A percentile compares a stretch with the other conserved stretches of the same genome.
Conservation (phyloP, 2,329 filamentous ascomycete genomes). For the Ceratocystis cacaofunesta region DNA sequence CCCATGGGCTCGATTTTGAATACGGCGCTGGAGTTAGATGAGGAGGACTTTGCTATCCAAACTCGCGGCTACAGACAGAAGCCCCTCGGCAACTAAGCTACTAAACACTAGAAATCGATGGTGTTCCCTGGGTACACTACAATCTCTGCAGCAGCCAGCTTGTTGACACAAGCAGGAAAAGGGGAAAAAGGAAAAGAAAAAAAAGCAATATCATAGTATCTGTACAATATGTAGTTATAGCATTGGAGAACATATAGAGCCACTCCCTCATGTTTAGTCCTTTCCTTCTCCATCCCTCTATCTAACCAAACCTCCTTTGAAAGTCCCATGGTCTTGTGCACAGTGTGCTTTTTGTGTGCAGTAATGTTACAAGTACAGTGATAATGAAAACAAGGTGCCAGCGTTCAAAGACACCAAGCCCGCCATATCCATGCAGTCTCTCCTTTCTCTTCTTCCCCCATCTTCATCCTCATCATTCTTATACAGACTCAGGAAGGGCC, state of each 20-base stretch:
- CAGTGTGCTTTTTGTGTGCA: neutral
- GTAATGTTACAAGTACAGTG: slow-evolving; percentile 16
- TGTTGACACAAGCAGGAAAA: too few relatives aligned
- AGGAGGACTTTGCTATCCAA: slow-evolving; percentile 27
- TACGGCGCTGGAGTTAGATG: slow-evolving; percentile 25
- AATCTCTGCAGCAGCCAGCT: neutral
- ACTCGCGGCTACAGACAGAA: slow-evolving; percentile 40
- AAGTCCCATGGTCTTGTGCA: slow-evolving; percentile 5
- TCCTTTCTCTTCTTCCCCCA: slow-evolving; percentile 21
- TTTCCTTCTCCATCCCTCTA: neutral
- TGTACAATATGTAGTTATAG: slow-evolving; percentile 12
- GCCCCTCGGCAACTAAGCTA: slow-evolving; percentile 9
- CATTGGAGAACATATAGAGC: slow-evolving; percentile 10
- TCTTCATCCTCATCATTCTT: slow-evolving; percentile 14
- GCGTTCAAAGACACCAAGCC: neutral
- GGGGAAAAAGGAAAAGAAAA: too few relatives aligned
- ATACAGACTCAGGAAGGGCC: slow-evolving; percentile 23
- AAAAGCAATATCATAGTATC: slow-evolving; percentile 3
- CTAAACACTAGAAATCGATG: neutral
- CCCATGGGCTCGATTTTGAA: slow-evolving; percentile 46
- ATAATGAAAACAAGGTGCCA: slow-evolving; percentile 2
- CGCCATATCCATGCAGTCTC: neutral
- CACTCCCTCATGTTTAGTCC: neutral
- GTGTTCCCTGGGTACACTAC: too few relatives aligned
- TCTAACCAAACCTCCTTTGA: neutral